Conservation (phyloP, 257 asterid species). For the Pogostemon cablin region DNA sequence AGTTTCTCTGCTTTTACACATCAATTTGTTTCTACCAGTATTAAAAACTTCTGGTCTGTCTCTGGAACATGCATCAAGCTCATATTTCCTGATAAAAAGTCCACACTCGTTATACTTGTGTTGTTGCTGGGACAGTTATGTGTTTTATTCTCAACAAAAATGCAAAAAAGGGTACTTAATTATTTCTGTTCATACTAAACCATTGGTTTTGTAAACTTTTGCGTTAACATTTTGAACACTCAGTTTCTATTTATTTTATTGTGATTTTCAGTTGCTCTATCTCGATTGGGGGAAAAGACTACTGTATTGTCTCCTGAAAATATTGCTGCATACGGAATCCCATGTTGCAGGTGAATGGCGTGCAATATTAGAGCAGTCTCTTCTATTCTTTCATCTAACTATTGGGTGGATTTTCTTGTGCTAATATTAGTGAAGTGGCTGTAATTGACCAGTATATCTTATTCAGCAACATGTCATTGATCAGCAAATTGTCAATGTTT, state of each 20-base stretch:
- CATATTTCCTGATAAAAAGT: background rate
- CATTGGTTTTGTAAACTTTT: slow-evolving; percentile 23
- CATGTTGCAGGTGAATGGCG: slow-evolving; percentile 88
- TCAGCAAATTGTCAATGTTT: slow-evolving; percentile 30
- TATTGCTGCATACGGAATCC: slow-evolving; percentile 79
- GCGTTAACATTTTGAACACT: slow-evolving; percentile 35
- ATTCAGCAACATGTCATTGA: slow-evolving; percentile 36
- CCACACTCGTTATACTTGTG: background rate
- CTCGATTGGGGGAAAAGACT: slow-evolving; percentile 92
- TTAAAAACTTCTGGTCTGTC: background rate
- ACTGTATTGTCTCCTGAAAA: slow-evolving; percentile 90
- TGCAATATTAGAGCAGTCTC: slow-evolving; percentile 24
- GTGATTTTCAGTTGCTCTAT: slow-evolving; percentile 77
- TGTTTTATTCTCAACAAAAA: background rate
- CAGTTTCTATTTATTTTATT: slow-evolving; percentile 38
- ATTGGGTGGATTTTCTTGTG: slow-evolving; percentile 18
- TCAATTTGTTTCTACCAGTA: background rate
- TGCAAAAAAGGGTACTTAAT: background rate
- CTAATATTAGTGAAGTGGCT: slow-evolving; percentile 25
- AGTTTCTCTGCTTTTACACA: background rate
- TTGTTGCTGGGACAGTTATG: slow-evolving; percentile 2
- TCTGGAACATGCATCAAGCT: background rate
- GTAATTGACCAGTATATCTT: background rate
- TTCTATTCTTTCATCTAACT: slow-evolving; percentile 27
- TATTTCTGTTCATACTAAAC: background rate